Base-by-base conservation (phyloP, 1,284 basidiomycete genomes). In the Cryptococcus wingfieldii region DNA sequence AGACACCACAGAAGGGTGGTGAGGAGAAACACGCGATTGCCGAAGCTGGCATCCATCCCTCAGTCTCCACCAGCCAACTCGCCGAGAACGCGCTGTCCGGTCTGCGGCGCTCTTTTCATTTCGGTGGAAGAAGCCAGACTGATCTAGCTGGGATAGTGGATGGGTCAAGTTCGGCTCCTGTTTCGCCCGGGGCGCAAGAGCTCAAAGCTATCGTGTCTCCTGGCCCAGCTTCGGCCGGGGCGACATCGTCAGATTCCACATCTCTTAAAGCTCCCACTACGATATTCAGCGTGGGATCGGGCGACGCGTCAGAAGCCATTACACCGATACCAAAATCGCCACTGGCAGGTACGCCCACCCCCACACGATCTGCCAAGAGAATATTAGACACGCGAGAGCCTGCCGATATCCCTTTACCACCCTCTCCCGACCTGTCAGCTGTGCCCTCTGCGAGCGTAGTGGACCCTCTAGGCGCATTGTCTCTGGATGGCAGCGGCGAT, bases 21-120 rank as follows among this genome's bases (percentile, higher is more conserved):
- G 31, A 34, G 6, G 31, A 34, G 6, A 34, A 10, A 8, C 6
- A 34, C 7, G 31, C 31, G 31, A 34, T 6, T 10, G 31, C 31
- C 31, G 31, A 34, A 34, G 31, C 31, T 34, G 31, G 31, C 31
- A 34, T 34, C 5, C 31, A 34, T 34, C 10, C 31, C 7, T 10
- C 31, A 34, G 41, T 43, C 4, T 55, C 56, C 6, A 56, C 60
- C 6, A 58, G 58, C 43, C 61, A 67, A 34, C 60, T 73, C 9
- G 72, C 72, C 18, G 72, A 73, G 50, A 64, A 64, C 23, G 72
- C 72, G 4, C 54, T 75, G 12, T 59, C 56, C 6, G 69, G 70
- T 1, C 50, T 75, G 25, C 55, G 72, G 27, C 66, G 64, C 48
- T 63, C 63, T 27, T 70, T 70, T 43, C 55, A 67, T 41, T 65